These are phyloP conservation scores for Pterothamnion heteromorphum DNA, from an alignment of 31 red algal genomes.

Conservation along the genomic window DNA sequence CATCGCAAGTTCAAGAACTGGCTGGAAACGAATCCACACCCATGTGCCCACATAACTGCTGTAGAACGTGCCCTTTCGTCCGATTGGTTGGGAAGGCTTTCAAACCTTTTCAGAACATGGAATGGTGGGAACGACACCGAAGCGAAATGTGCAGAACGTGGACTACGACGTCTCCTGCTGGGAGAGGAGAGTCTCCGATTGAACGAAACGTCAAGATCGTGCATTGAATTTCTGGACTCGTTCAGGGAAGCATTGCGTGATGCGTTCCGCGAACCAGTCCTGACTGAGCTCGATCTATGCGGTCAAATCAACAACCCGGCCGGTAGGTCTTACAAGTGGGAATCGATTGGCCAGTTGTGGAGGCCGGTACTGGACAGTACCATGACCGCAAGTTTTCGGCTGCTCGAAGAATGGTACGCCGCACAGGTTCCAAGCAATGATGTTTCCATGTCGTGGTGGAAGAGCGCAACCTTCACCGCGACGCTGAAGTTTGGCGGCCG, in stretches of 20 bases:
- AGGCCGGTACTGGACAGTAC: not conserved
- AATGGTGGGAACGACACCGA: not conserved
- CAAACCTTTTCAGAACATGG: not conserved
- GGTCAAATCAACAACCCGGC: not conserved
- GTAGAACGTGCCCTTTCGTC: not conserved
- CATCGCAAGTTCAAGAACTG: too few species aligned
- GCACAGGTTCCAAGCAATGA: not conserved
- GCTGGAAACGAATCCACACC: conserved; percentile 16
- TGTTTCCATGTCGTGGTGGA: not conserved
- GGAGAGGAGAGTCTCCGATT: not conserved
- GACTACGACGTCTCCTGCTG: not conserved
- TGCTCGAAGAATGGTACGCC: not conserved
- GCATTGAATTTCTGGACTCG: not conserved
- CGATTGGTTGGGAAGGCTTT: not conserved
- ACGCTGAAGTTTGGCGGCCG: not conserved
- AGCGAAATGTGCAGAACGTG: not conserved
- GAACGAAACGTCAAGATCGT: not conserved
- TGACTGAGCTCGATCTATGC: not conserved
- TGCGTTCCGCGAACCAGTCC: not conserved
- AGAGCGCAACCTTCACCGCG: not conserved
- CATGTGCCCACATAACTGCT: not conserved
- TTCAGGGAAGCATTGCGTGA: not conserved
- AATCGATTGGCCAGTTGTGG: not conserved
- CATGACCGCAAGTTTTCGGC: not conserved
- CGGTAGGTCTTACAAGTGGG: not conserved